Evolutionary conservation across 305 asterid genomes (phyloP), one percentile per base, ranked within the genome.

Genomic region (Stenogyne calaminthoides): DNA sequence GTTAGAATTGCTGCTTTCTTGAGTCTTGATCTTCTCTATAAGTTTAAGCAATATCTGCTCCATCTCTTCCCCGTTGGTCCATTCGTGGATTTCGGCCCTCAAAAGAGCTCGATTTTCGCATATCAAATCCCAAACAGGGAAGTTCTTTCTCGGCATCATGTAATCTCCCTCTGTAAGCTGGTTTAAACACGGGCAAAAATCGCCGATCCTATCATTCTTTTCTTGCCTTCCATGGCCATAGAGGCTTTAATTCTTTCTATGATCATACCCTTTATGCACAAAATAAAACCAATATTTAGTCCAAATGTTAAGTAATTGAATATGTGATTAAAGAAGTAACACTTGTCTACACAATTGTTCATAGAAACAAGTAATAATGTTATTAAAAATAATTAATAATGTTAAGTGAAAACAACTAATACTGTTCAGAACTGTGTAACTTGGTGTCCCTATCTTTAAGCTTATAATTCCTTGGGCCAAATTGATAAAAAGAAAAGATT

Each of bases 71-170:
- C 97, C 97, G 15, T 91, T 77, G 7, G 22, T 51, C 97, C 97
- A 94, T 57, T 84, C 98, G 58, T 84, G 88, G 25, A 94, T 62
- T 51, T 88, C 89, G 29, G 92, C 88, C 60, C 69, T 80, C 25
- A 94, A 12, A 8, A 78, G 84, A 0, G 49, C 19, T 0, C 72
- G 83, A 14, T 90, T 88, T 71, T 85, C 60, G 6, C 83, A 77
- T 15, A 91, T 88, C 76, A 91, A 78, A 20, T 85, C 86, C 99
- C 99, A 94, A 1, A 77, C 95, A 0, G 98, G 97, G 55, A 81
- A 94, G 57, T 88, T 64, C 77, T 91, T 90, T 69, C 98, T 86
- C 1, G 99, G 98, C 99, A 94, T 94, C 82, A 84, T 67, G 40
- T 70, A 83, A 55, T 92, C 96, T 7, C 16, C 77, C 19, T 82